phyloP scores from a whole-genome alignment of 2,329 filamentous ascomycete species.

The Tolypocladium capitatum region DNA sequence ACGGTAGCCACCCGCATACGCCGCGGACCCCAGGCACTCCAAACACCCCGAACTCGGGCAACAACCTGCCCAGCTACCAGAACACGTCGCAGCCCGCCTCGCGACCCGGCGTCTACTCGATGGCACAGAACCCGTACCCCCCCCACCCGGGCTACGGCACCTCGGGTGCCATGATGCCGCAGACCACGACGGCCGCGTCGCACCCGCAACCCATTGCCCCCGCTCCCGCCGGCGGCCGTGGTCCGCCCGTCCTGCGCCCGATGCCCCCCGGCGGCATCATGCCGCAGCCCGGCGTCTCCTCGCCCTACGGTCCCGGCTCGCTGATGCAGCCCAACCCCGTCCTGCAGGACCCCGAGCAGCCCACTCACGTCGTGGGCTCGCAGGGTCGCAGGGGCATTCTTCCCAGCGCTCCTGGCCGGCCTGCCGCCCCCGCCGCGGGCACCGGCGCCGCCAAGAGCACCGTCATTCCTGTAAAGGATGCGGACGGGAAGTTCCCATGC shows the following conservation, averaged over 20 bases:
- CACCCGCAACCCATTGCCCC: constrained; percentile 68
- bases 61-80: constrained; percentile 40
- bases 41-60: constrained; percentile 43
- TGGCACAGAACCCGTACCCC: constrained; percentile 43
- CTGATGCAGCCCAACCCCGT: constrained; percentile 44
- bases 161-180: constrained; percentile 50
- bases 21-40: constrained; percentile 50
- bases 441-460: constrained; percentile 61
- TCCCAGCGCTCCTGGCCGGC: constrained; percentile 77
- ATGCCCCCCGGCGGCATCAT: constrained; percentile 56
- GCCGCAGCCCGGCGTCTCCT: constrained; percentile 41
- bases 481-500: constrained; percentile 95
- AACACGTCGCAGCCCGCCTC: constrained; percentile 33
- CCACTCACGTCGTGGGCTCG: constrained; percentile 87
- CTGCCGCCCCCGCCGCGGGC: constrained; percentile 60
- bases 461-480: constrained; percentile 84
- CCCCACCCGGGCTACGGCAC: constrained; percentile 41
- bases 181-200: constrained; percentile 50
- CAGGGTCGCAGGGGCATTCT: constrained; percentile 86
- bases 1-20: constrained; percentile 47
- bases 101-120: constrained; percentile 37
- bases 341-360: constrained; percentile 46
- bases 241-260: constrained; percentile 50
- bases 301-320: constrained; percentile 46
- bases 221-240: constrained; percentile 45